These are phyloP conservation scores for Mollisiaceae sp. DNA, from an alignment of 2,329 filamentous ascomycete genomes.

Conservation along the genomic window DNA sequence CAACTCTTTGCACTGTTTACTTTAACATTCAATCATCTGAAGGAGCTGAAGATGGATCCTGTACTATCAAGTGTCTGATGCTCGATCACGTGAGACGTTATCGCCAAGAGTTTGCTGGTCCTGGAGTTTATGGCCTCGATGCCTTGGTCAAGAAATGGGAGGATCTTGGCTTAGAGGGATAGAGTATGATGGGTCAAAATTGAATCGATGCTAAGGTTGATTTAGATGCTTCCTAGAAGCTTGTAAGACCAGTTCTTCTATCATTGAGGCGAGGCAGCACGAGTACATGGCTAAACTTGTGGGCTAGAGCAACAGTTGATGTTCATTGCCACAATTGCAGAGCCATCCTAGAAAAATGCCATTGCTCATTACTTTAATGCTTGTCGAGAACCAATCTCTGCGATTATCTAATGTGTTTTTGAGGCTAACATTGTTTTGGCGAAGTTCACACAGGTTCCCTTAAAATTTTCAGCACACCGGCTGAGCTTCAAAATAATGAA, in stretches of 20 bases:
- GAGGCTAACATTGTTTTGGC: not conserved
- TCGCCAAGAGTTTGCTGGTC: not conserved
- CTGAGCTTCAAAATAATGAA: not conserved
- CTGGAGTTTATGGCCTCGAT: not conserved
- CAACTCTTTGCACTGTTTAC: not conserved
- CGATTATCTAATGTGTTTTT: too few relatives aligned
- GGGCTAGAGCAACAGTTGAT: too few relatives aligned
- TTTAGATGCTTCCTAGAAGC: too few relatives aligned
- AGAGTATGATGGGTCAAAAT: too few relatives aligned
- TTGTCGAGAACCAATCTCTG: too few relatives aligned
- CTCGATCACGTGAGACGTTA: not conserved
- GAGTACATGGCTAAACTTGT: too few relatives aligned
- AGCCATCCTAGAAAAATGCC: too few relatives aligned
- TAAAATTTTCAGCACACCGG: not conserved
- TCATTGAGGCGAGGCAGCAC: too few relatives aligned
- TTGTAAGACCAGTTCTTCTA: too few relatives aligned
- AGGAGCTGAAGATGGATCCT: not conserved
- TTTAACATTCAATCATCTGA: not conserved
- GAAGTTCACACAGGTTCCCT: not conserved
- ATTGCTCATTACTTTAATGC: too few relatives aligned
- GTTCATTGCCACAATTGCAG: too few relatives aligned
- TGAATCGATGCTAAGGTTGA: too few relatives aligned
- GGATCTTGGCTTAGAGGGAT: not conserved
- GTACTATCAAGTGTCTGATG: not conserved
- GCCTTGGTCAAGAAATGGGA: not conserved